Evolutionary conservation across 345 rosid species (phyloP).

Genomic region (Geranium brycei): DNA sequence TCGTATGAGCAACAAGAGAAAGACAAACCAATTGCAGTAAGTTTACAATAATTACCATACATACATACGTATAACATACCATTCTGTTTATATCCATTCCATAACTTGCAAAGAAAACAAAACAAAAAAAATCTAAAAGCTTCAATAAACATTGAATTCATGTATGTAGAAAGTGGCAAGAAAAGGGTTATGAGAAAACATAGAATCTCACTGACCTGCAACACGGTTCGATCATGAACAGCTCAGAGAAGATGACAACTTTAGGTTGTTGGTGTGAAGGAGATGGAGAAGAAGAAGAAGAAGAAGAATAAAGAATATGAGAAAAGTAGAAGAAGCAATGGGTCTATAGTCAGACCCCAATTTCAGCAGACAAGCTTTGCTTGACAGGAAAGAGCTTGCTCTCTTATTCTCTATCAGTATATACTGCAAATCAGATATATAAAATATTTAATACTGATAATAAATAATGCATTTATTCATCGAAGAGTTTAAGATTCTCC

Average conservation of each 20-base stretch:
- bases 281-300: background rate
- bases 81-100: background rate
- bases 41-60: background rate
- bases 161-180: background rate
- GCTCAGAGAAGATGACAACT: background rate
- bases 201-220: background rate
- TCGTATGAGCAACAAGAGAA: too few relatives aligned
- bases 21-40: too few relatives aligned
- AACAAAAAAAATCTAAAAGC: background rate
- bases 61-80: too few relatives aligned
- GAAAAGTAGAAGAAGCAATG: too few relatives aligned
- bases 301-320: background rate
- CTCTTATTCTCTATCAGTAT: slow-evolving; percentile 7
- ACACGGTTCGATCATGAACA: background rate
- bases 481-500: too few relatives aligned
- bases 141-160: too few relatives aligned
- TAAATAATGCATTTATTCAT: too few relatives aligned
- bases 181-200: background rate
- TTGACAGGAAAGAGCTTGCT: slow-evolving; percentile 10
- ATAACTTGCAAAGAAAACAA: too few relatives aligned
- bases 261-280: too few relatives aligned
- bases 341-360: background rate
- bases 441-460: too few relatives aligned
- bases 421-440: too few relatives aligned
- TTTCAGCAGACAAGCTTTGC: slow-evolving; percentile 4